Evolutionary conservation across 2,329 filamentous ascomycete genomes (phyloP), one percentile per base, ranked within the genome.

Genomic region (Hypoxylon sp.): DNA sequence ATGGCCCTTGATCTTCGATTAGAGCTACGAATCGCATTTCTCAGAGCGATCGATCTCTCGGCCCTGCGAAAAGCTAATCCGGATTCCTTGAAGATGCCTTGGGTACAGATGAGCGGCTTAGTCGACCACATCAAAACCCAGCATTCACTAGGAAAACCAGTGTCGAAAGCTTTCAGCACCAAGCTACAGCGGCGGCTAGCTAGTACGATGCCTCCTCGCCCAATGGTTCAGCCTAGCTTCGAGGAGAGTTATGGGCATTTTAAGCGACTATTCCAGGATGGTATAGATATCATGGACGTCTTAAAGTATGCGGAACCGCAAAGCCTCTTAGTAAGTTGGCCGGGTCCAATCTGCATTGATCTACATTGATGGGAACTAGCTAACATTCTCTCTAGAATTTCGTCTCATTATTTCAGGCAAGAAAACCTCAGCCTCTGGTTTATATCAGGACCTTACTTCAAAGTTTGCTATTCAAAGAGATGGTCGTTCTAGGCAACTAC

Each of bases 141-240:
- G 0, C 85, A 90, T 57, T 71, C 78, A 0, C 78, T 95, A 2
- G 91, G 88, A 0, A 88, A 84, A 52, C 78, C 87, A 0, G 88
- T 96, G 0, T 85, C 89, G 0, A 89, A 89, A n/a, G 89, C 94
- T 0, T 98, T 97, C 77, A 97, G 93, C 72, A 87, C 88, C 22
- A 97, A 97, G 75, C 85, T 98, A 36, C 96, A 99, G 75, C 87
- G 94, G n/a, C 91, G 91, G 67, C 83, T 99, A 30, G 94, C 96
- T 0, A 97, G 93, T 71, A 97, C 93, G 0, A 94, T 97, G 72
- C 96, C 96, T 3, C 96, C 96, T 6, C 87, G 95, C 7, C 94
- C 95, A 0, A 95, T 97, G 71, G 92, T 97, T 9, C 85, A 93
- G 55, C 82, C 94, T 2, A 87, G 86, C 24, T 91, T 92, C 70